A percentile compares a stretch with the other conserved stretches of the same genome.
phyloP scores from a whole-genome alignment of 306 rosid genomes.

The Phaseolus lunatus region DNA sequence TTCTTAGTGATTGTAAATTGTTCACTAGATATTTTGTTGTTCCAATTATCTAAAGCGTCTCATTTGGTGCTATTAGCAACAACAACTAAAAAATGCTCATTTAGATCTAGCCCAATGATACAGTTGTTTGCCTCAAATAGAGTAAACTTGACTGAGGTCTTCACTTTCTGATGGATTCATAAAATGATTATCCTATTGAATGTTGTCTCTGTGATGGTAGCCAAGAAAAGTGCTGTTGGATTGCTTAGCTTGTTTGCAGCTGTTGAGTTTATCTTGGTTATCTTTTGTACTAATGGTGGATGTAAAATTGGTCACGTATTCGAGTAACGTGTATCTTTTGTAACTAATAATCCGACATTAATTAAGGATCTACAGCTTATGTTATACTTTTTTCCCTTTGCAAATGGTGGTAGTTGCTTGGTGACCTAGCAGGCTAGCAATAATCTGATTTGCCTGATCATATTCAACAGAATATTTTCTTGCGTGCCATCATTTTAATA shows the following conservation, averaged over 20 bases:
- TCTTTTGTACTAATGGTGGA: conserved; percentile 2
- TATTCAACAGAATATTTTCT: conserved; percentile 13
- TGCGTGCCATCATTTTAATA: conserved; percentile 20
- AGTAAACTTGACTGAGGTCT: neutral
- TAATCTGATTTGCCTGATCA: conserved; percentile 22
- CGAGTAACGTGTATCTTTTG: neutral
- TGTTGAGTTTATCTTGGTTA: conserved; percentile 30
- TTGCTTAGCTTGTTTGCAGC: conserved; percentile 32
- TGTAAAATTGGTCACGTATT: conserved; percentile 25
- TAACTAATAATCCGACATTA: conserved; percentile 22
- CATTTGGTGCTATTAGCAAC: neutral
- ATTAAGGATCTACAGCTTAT: conserved; percentile 28
- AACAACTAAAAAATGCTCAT: neutral
- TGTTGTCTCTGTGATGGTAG: conserved; percentile 18
- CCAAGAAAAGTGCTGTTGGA: conserved; percentile 8
- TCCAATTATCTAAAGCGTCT: conserved; percentile 17
- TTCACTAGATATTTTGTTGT: neutral
- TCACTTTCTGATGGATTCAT: conserved; percentile 7
- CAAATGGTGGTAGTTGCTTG: conserved; percentile 4
- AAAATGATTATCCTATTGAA: conserved; percentile 14
- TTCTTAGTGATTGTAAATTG: conserved; percentile 9
- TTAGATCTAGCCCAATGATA: conserved; percentile 24
- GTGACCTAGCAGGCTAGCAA: neutral
- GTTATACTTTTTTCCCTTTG: neutral
- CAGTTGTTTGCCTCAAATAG: neutral